phyloP scores from a whole-genome alignment of 129 eudicot species.

The Arctium minus region DNA sequence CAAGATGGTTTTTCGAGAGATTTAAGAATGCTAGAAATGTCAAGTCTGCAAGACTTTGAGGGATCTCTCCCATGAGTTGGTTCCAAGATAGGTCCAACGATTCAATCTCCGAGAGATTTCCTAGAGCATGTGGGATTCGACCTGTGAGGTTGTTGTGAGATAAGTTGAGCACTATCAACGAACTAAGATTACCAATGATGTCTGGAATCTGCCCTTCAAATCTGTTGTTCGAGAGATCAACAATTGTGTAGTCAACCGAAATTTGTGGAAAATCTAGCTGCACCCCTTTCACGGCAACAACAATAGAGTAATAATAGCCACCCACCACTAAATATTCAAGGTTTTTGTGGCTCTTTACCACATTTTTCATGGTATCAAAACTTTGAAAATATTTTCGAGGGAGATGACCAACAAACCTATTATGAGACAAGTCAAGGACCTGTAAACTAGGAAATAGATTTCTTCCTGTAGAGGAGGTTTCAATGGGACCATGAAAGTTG shows the following conservation, averaged over 20 bases:
- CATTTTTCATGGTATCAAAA: conserved; percentile 27
- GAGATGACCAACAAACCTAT: conserved; percentile 28
- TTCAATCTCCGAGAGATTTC: conserved; percentile 31
- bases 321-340: not conserved
- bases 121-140: conserved; percentile 29
- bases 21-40: conserved; percentile 24
- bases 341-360: not conserved
- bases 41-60: conserved; percentile 8
- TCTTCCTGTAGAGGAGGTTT: not conserved
- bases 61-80: conserved; percentile 32
- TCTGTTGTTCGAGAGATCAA: conserved; percentile 10
- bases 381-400: conserved; percentile 7
- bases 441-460: conserved; percentile 16
- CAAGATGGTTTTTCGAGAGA: conserved; percentile 32
- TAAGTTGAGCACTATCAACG: conserved; percentile 16
- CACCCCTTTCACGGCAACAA: conserved; percentile 2
- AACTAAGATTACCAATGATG: conserved; percentile 16
- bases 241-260: not conserved
- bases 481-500: conserved; percentile 23
- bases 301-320: not conserved
- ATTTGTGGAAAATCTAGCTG: not conserved
- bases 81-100: conserved; percentile 39
- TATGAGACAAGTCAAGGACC: conserved; percentile 36
- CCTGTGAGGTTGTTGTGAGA: conserved; percentile 38
- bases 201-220: conserved; percentile 24